These are phyloP conservation scores for carrot (Daucus carota) DNA, from an alignment of 129 eudicot species.

Conservation along the genomic window DH1_v3.0 NC_030389.2:11630001-11630500, in stretches of 20 bases:
- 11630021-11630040: no score
- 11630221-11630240: not conserved
- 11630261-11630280: not conserved
- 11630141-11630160: not conserved
- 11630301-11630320: not conserved
- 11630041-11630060: no score
- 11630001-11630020: not conserved
- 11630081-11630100: not conserved
- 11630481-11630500: not conserved
- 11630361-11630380: no score
- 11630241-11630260: not conserved
- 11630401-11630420: no score
- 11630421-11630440: no score
- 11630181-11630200: not conserved
- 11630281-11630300: not conserved
- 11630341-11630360: not conserved
- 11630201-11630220: not conserved
- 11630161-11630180: not conserved
- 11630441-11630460: not conserved
- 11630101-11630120: not conserved
- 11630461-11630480: not conserved
- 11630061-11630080: not conserved
- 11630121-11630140: not conserved
- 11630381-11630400: no score
- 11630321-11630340: not conserved